Conservation (phyloP, 176 grass and related monocot species). For the Aegilops bicornis region DNA sequence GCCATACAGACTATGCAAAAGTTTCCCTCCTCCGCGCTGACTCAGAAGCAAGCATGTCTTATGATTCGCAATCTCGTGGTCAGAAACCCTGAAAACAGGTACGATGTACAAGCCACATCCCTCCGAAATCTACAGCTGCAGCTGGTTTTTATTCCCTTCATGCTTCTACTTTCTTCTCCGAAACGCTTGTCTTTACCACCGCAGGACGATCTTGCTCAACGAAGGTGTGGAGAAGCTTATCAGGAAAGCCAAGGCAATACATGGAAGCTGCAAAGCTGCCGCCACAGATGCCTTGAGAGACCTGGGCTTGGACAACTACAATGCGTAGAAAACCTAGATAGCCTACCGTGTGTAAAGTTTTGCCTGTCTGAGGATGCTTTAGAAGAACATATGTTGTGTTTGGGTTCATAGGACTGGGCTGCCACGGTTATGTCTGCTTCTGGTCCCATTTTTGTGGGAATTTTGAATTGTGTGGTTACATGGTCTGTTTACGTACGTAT, state of each 20-base stretch:
- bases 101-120: not conserved
- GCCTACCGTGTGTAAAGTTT: not conserved
- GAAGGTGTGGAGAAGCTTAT: conserved; percentile 80
- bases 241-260: conserved; percentile 74
- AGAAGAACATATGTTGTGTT: not conserved
- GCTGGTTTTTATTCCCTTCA: not conserved
- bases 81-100: conserved; percentile 94
- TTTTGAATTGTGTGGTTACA: not conserved
- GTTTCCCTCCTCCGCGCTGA: conserved; percentile 58
- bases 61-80: conserved; percentile 98
- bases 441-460: not conserved
- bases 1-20: conserved; percentile 74
- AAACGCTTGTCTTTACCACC: not conserved
- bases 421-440: not conserved
- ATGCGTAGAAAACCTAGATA: conserved; percentile 39
- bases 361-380: not conserved
- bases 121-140: not conserved
- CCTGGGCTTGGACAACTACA: conserved; percentile 82
- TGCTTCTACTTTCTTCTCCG: not conserved
- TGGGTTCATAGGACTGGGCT: not conserved
- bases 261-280: conserved; percentile 79
- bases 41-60: conserved; percentile 89
- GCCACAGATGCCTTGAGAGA: conserved; percentile 85
- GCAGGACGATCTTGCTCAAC: conserved; percentile 71
- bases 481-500: not conserved